Base-by-base conservation (phyloP, 2,329 filamentous ascomycete genomes). In the Paecilomyces niveus region DNA sequence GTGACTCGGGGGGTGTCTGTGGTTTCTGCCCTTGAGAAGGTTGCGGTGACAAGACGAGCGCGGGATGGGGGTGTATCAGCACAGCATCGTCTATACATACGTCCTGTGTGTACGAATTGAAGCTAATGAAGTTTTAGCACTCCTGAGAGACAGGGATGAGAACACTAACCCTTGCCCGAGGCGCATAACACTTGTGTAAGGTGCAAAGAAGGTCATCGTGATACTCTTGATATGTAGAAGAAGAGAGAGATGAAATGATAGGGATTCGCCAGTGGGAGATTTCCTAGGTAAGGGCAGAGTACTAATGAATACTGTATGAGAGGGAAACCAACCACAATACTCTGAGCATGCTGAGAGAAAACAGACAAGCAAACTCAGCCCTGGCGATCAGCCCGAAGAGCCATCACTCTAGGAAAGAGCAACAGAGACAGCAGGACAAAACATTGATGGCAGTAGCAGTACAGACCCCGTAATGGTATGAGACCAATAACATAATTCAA, bases 81-180 rank as follows among this genome's bases (percentile, higher is more conserved):
- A 76, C 72, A 4, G 73, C 73, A 56, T 70, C 67, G 35, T 75
- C 72, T 22, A 75, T 66, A 24, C 72, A 70, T 51, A 73, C 72
- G 59, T 75, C 72, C 57, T 75, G 73, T 3, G 72, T 75, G 54
- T 74, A 75, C 15, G 73, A 75, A 50, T 76, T 76, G 64, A 75
- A 75, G 54, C 72, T 70, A 49, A 33, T 8, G 15, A 15, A 49
- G 3, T 13, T 31, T 61, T 54, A 57, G 56, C 45, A 22, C 35
- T 32, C 7, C 22, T 50, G 18, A 13, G 45, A 45, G 7, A 33
- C 26, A 18, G 45, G 32, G 51, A 45, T 24, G 3, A 45, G 31
- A 33, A 52, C n/a, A 29, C 54, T 49, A 13, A 63, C 60, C 60
- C 65, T 60, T 63, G 58, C 64, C 70, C 65, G 63, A 74, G 60